These are phyloP conservation scores for Begonia loranthoides DNA, from an alignment of 306 rosid genomes.

Conservation along the genomic window DNA sequence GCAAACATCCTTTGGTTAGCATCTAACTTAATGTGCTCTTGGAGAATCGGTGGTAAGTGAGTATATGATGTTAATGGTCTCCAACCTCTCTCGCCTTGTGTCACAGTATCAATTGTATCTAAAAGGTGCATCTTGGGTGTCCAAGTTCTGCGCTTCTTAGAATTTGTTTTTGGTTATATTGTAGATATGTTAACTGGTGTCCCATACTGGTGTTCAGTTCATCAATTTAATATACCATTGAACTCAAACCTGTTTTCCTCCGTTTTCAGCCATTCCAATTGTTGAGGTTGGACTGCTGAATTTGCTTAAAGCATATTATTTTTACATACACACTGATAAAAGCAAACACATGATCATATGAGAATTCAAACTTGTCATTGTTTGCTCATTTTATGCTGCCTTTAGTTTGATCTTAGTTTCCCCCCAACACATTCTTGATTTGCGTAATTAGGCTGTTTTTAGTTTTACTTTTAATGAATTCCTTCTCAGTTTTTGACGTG, in stretches of 20 bases:
- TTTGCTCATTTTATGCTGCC: too few relatives aligned
- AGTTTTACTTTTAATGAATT: too few relatives aligned
- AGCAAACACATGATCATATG: slow-evolving; percentile 5
- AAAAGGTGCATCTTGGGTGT: slow-evolving; percentile 12
- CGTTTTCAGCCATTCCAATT: background rate
- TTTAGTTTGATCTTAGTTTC: too few relatives aligned
- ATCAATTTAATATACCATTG: slow-evolving; percentile 18
- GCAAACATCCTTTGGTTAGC: slow-evolving; percentile 22
- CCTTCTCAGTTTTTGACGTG: too few relatives aligned
- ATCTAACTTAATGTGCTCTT: slow-evolving; percentile 27
- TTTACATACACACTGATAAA: background rate
- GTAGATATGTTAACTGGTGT: slow-evolving; percentile 17
- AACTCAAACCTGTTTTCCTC: slow-evolving; percentile 11
- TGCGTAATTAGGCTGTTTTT: too few relatives aligned
- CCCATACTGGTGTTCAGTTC: slow-evolving; percentile 21
- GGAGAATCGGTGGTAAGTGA: slow-evolving; percentile 44
- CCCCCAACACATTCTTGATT: too few relatives aligned
- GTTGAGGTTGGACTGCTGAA: slow-evolving; percentile 7
- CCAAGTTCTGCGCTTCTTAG: background rate
- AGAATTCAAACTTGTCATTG: background rate
- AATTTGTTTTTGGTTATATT: slow-evolving; percentile 25
- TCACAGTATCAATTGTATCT: slow-evolving; percentile 19
- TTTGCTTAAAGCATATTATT: background rate
- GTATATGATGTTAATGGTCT: slow-evolving; percentile 27
- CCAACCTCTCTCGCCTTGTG: slow-evolving; percentile 18